Evolutionary conservation across 148 eudicot genomes (phyloP), one percentile per base, ranked within the genome.

Genomic region (Heliamphora exappendiculata): DNA sequence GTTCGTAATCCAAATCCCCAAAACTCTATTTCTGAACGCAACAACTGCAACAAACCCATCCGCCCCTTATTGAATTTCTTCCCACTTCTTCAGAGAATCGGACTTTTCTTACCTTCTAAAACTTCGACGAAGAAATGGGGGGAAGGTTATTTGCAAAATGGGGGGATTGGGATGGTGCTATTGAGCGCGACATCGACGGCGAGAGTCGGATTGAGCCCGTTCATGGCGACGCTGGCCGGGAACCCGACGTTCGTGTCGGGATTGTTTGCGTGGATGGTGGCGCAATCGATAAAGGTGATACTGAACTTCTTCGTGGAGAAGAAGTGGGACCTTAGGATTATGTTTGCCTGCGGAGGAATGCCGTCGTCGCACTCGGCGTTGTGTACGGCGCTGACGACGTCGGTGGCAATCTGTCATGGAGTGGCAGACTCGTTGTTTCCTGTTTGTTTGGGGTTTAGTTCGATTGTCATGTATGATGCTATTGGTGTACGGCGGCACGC

Each of bases 381-480:
- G 79, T 91, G 98, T 44, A 89, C 91, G 39, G 98, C 98, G 4
- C 68, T 94, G 73, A 89, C 97, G 4, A 88, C 97, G 39, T 90
- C 98, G 3, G 98, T 94, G 41, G 98, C 89, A 16, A 75, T 94
- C 55, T 94, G 95, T 69, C 91, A 94, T 80, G 98, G 98, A 10
- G 88, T 88, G 65, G 88, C 93, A 5, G 97, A 94, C 81, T 85
- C 97, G 22, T 83, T 94, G 77, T 91, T 94, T 75, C 94, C 98
- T 0, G 97, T 94, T 81, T 88, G 91, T 78, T 86, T 94, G 86
- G 94, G 98, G 75, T 91, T 94, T 78, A 90, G 88, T 70, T 85
- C 87, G 83, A 90, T 94, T 86, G 97, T 91, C 53, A 94, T 94
- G 97, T 94, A 94, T 87, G 98, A 94, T 85, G 97, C 98, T 59